Base-by-base conservation (phyloP, 257 asterid genomes). In the Gynochthodes officinalis region DNA sequence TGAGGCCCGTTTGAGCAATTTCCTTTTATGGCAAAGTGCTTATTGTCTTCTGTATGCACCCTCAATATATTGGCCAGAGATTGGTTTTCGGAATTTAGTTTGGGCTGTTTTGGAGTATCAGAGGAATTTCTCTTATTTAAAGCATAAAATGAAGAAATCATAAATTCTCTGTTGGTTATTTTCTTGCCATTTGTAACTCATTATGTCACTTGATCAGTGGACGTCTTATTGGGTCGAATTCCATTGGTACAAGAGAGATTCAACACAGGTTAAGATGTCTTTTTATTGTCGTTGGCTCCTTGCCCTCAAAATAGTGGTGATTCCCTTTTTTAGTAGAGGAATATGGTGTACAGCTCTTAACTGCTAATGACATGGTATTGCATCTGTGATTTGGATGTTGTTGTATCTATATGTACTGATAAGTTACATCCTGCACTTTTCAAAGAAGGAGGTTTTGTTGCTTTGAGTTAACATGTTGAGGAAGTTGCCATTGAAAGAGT, bases 1-100 rank as follows among this genome's bases (percentile, higher is more conserved):
- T n/a, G 97, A 89, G 82, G 78, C 88, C n/a, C 90, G 97, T 1
- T 73, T 90, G 48, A 90, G 96, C 76, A 90, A 90, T 73, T 90
- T 90, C 57, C 96, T 90, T 42, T 75, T 89, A 78, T 90, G 97
- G 96, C 97, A 90, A 83, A 90, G 93, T 69, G 66, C 90, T 40
- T 66, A 67, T 28, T 79, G 87, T 23, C 77, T 90, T 21, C 77
- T 90, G 67, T 90, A 87, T 81, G 84, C 94, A 42, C 93, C 96
- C 9, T n/a, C 72, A 12, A 78, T 69, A 39, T 88, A 87, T 21
- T 90, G 96, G 96, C 97, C 97, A 0, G 97, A 90, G 32, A 84
- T 90, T 43, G 90, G 96, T 68, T 82, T 86, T n/a, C n/a, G n/a
- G n/a, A n/a, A n/a, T n/a, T n/a, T n/a, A n/a, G n/a, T n/a, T n/a